Evolutionary conservation across 2,329 filamentous ascomycete genomes (phyloP), one percentile per base, ranked within the genome.

Genomic region (Hypoxylon sp.): DNA sequence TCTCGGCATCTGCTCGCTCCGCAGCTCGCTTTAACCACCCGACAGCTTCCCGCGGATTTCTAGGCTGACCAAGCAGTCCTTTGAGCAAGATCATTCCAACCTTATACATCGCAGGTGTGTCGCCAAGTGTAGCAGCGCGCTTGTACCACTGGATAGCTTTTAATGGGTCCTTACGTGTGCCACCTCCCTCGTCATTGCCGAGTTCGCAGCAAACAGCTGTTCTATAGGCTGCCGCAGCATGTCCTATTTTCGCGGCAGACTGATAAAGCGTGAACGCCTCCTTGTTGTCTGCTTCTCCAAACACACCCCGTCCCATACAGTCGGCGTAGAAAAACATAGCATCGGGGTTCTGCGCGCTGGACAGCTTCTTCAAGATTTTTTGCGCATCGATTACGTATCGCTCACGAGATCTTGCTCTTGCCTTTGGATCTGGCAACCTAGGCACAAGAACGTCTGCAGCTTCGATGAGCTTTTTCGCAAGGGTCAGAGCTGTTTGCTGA

Each of bases 91-190:
- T 97, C 90, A 97, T 97, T 61, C 95, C 95, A 79, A 98, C 89
- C 79, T 99, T 99, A 82, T 97, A 99, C 93, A 98, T 97, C 28
- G 94, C 95, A 0, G 94, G 91, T 1, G 91, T 90, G 73, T 99
- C 94, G 2, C 95, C 94, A 2, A 98, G 83, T 11, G 91, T 90
- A 10, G 95, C 94, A 6, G 95, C 93, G 44, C 94, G 91, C 76
- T 94, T 93, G 78, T 99, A 99, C 95, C 95, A 99, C 77, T 98
- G 94, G 19, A 98, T 94, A 1, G 95, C 94, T 79, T 98, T 98
- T 68, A 94, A 79, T 0, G 93, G 92, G 73, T 99, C 95, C 71
- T 91, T 91, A 61, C 92, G 89, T 0, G 95, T 98, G 22, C 95
- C 95, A 54, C 95, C 95, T 28, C 94, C 94, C 72, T 97, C 94